Percentiles rank a stretch among this genome's conserved stretches.
Evolutionary conservation across 2,329 filamentous ascomycete species (phyloP).

Genomic region (Cladobotryum protrusum): DNA sequence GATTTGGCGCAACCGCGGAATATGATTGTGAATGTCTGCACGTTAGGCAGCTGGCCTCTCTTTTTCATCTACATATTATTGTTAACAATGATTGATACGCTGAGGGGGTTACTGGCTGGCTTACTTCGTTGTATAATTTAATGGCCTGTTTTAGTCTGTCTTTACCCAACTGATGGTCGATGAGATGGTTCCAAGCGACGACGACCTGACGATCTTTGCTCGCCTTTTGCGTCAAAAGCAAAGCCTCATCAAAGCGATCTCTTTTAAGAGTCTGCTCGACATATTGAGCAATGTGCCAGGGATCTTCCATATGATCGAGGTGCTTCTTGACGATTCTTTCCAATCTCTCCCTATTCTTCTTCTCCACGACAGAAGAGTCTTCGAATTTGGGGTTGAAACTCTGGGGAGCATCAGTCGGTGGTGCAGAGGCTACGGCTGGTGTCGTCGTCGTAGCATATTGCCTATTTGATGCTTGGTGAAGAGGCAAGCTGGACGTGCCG

Average conservation of each 20-base stretch:
- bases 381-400: slow-evolving; percentile 15
- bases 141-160: slow-evolving; percentile 58
- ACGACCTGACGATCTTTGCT: slow-evolving; percentile 57
- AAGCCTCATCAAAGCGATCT: slow-evolving; percentile 59
- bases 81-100: neutral
- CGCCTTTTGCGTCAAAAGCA: slow-evolving; percentile 61
- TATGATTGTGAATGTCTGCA: slow-evolving; percentile 77
- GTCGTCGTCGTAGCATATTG: slow-evolving; percentile 13
- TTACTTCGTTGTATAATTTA: slow-evolving; percentile 82
- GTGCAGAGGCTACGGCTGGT: neutral
- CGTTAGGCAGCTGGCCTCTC: slow-evolving; percentile 70
- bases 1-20: slow-evolving; percentile 67
- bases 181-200: slow-evolving; percentile 84
- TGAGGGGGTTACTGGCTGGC: slow-evolving; percentile 14
- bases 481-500: slow-evolving; percentile 5
- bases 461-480: slow-evolving; percentile 11
- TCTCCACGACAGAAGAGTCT: slow-evolving; percentile 11
- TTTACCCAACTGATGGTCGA: slow-evolving; percentile 62
- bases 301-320: slow-evolving; percentile 60
- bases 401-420: slow-evolving; percentile 17
- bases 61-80: slow-evolving; percentile 75
- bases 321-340: slow-evolving; percentile 46
- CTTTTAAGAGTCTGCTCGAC: slow-evolving; percentile 55
- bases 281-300: slow-evolving; percentile 63
- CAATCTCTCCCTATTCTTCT: slow-evolving; percentile 22